Conservation (phyloP, 1,284 basidiomycete genomes). For the Chalciporus sp. region DNA sequence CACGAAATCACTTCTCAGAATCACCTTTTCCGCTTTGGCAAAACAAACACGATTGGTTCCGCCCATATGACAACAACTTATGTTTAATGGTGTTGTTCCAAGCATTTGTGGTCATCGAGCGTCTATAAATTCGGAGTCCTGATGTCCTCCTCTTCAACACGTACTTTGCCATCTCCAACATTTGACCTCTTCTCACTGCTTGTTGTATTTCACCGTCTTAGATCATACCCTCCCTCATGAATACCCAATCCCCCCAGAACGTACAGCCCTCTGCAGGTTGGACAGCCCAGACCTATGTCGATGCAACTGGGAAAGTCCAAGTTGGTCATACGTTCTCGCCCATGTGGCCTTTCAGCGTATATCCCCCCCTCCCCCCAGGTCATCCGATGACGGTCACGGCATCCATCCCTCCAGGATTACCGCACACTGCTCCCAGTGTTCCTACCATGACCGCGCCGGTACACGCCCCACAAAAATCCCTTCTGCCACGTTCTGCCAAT, state of each 20-base stretch:
- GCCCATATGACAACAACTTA: neutral
- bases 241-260: neutral
- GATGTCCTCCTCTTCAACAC: neutral
- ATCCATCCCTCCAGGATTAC: neutral
- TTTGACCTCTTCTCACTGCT: neutral
- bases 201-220: neutral
- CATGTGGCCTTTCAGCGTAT: neutral
- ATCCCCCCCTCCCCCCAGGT: neutral
- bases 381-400: neutral
- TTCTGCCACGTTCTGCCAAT: neutral
- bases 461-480: neutral
- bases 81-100: neutral
- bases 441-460: neutral
- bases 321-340: neutral
- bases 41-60: neutral
- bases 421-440: neutral
- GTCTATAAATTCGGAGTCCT: constrained; percentile 7
- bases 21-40: neutral
- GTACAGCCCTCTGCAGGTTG: neutral
- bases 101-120: constrained; percentile 1
- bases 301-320: neutral
- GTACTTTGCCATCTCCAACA: neutral
- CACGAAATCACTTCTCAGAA: neutral
- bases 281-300: neutral
- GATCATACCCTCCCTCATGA: neutral